Conservation (phyloP, 495 filamentous ascomycete species). For the Cercophora newfieldiana region DNA sequence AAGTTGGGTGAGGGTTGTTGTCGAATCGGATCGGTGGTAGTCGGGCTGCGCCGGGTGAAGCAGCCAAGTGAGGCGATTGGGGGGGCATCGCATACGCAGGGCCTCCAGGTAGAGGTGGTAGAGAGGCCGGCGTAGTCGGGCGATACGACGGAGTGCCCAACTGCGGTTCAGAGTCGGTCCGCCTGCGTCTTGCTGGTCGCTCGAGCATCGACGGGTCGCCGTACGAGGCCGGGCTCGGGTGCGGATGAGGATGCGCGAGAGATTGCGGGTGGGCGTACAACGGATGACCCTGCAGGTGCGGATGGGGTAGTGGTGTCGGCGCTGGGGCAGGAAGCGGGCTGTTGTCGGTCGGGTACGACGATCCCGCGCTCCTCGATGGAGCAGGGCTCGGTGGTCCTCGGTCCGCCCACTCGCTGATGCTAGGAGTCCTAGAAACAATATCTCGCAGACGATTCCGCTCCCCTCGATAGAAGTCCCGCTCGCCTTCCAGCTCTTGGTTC, state of each 20-base stretch:
- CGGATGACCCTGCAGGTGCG: conserved; percentile 20
- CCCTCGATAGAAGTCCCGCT: conserved; percentile 46
- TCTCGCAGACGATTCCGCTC: conserved; percentile 72
- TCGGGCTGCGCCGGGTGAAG: conserved; percentile 38
- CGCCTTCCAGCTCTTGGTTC: conserved; percentile 50
- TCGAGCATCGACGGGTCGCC: conserved; percentile 40
- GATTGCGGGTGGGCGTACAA: conserved; percentile 17
- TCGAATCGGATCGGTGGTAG: conserved; percentile 48
- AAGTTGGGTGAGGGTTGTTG: conserved; percentile 33
- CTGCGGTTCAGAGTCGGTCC: conserved; percentile 47
- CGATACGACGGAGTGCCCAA: conserved; percentile 39
- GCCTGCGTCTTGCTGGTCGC: conserved; percentile 44
- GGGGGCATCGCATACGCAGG: conserved; percentile 33
- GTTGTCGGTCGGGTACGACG: conserved; percentile 35
- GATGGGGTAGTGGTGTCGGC: conserved; percentile 19
- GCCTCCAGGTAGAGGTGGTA: conserved; percentile 37
- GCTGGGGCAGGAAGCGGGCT: conserved; percentile 28
- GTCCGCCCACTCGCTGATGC: conserved; percentile 49
- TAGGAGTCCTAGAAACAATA: conserved; percentile 54
- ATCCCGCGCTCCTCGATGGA: conserved; percentile 32
- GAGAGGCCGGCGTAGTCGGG: conserved; percentile 29
- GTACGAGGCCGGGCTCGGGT: conserved; percentile 28
- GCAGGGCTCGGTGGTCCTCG: conserved; percentile 50
- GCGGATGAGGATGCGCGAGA: conserved; percentile 21
- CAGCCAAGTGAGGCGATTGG: conserved; percentile 43